These are phyloP conservation scores for Vachellia collinsii DNA, from an alignment of 306 rosid species.

Conservation along the genomic window DNA sequence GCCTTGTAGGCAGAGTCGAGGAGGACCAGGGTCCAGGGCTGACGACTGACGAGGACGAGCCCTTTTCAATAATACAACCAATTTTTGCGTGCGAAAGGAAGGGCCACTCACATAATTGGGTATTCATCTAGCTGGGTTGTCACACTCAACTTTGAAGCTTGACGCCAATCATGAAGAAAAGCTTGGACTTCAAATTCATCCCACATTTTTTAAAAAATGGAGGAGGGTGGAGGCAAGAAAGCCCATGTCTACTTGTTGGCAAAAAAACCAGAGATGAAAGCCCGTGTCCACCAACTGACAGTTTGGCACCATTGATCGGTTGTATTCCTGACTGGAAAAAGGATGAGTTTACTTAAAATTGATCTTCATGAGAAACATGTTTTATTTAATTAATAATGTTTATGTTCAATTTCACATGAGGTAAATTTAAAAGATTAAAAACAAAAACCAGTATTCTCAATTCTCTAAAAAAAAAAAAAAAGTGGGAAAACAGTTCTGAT, in stretches of 20 bases:
- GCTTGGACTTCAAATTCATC: not conserved
- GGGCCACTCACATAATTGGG: constrained; percentile 11
- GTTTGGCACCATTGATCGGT: not conserved
- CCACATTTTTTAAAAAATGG: not conserved
- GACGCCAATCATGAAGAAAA: not conserved
- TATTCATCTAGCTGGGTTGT: not conserved
- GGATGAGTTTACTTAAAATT: not conserved
- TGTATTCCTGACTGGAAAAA: not conserved
- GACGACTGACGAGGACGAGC: not conserved
- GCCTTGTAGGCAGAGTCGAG: constrained; percentile 3
- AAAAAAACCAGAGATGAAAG: not conserved
- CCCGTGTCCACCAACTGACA: not conserved
- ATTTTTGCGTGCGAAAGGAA: not conserved
- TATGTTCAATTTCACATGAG: not conserved
- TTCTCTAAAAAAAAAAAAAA: not conserved
- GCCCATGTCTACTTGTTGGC: not conserved
- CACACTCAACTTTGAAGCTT: not conserved
- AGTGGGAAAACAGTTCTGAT: not conserved
- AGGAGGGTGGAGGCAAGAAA: not conserved
- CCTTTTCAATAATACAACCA: constrained; percentile 4
- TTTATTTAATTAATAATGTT: not conserved
- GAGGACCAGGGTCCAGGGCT: too few relatives aligned
- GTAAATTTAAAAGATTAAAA: not conserved
- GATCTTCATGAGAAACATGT: not conserved
- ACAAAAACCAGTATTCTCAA: not conserved